Evolutionary conservation across 257 asterid genomes (phyloP).

Genomic region (Nicotiana benthamiana): DNA sequence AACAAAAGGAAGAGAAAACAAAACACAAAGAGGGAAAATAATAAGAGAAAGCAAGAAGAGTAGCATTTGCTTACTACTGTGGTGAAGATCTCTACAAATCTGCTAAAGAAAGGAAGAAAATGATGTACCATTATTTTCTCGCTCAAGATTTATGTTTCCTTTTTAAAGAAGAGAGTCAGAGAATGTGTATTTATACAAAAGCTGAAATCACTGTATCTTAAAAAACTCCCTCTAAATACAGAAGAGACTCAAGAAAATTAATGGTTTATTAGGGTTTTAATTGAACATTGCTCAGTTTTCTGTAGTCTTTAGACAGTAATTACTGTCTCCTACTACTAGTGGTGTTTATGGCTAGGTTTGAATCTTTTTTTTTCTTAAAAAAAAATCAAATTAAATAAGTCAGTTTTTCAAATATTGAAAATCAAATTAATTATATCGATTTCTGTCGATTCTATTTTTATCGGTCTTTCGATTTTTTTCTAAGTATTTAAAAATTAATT

Average conservation of each 20-base stretch:
- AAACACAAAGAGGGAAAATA: too few relatives aligned
- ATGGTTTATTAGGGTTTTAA: constrained; percentile 6
- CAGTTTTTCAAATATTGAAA: too few relatives aligned
- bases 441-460: too few relatives aligned
- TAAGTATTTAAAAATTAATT: too few relatives aligned
- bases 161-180: not conserved
- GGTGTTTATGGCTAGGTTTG: too few relatives aligned
- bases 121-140: not conserved
- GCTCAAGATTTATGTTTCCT: not conserved
- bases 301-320: not conserved
- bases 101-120: constrained; percentile 7
- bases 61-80: not conserved
- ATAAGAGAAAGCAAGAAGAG: not conserved
- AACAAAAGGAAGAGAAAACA: not conserved
- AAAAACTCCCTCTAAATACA: not conserved
- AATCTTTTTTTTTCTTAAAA: too few relatives aligned
- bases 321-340: too few relatives aligned
- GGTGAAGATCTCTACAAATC: constrained; percentile 27
- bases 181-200: constrained; percentile 17
- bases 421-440: too few relatives aligned
- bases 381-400: too few relatives aligned
- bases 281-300: constrained; percentile 13
- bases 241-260: constrained; percentile 5
- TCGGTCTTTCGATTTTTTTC: too few relatives aligned
- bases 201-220: not conserved